Conservation (phyloP, 2,329 filamentous ascomycete species). For the Fusarium metavorans region DNA sequence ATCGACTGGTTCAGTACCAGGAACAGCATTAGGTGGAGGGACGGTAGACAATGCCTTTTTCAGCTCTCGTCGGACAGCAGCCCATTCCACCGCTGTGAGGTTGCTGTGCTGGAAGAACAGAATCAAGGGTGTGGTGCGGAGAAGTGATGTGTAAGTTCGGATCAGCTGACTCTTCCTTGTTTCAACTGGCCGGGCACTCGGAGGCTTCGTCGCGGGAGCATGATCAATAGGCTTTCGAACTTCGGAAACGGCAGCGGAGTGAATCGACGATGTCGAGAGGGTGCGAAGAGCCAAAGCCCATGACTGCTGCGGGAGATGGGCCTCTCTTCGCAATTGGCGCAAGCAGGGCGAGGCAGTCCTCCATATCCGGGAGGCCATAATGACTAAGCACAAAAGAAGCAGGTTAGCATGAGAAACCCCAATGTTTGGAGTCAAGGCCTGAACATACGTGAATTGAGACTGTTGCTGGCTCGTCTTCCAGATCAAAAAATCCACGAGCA, state of each 20-base stretch:
- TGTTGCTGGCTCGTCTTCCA: slow-evolving; percentile 19
- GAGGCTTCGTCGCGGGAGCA: slow-evolving; percentile 80
- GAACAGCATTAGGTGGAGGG: slow-evolving; percentile 44
- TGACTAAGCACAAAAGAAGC: neutral
- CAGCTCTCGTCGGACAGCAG: slow-evolving; percentile 58
- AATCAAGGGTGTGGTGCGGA: slow-evolving; percentile 86
- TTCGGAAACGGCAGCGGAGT: slow-evolving; percentile 42
- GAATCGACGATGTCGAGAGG: slow-evolving; percentile 45
- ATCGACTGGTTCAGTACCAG: slow-evolving; percentile 52
- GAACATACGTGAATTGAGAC: slow-evolving; percentile 22
- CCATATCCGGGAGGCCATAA: slow-evolving; percentile 43
- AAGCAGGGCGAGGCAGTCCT: slow-evolving; percentile 37
- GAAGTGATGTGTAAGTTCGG: slow-evolving; percentile 86
- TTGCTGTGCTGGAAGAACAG: slow-evolving; percentile 84
- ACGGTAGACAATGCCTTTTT: slow-evolving; percentile 59
- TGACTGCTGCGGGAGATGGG: slow-evolving; percentile 24
- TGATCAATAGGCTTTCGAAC: slow-evolving; percentile 59
- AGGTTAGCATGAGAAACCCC: slow-evolving; percentile 7
- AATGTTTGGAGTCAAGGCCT: neutral
- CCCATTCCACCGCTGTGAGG: slow-evolving; percentile 74
- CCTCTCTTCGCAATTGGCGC: slow-evolving; percentile 40
- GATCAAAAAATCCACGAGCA: slow-evolving; percentile 38
- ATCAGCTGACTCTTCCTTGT: slow-evolving; percentile 90
- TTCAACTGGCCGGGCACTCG: slow-evolving; percentile 86
- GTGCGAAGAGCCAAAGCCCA: slow-evolving; percentile 37